Base-by-base conservation (phyloP, 2,329 filamentous ascomycete genomes). In the Nemania bipapillata region DNA sequence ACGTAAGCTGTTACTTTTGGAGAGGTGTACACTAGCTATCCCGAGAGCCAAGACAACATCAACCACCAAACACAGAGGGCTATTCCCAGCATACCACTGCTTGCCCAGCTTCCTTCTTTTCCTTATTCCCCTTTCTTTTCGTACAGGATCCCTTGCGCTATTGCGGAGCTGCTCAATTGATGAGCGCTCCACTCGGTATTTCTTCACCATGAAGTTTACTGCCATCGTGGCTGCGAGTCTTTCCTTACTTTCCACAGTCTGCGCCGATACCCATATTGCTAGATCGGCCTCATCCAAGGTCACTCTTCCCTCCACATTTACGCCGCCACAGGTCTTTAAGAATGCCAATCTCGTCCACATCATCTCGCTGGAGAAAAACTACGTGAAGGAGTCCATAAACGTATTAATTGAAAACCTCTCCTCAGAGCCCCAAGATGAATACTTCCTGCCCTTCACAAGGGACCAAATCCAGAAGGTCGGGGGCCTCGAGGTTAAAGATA, bases 291-390 rank as follows among this genome's bases (percentile, higher is more conserved):
- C 86, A 65, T 87, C 89, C 72, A 88, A 88, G 79, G 80, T 86
- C 76, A 85, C 84, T 63, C 83, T 89, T 69, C 88, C 89, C 50
- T 81, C 87, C 74, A 85, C 86, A 70, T 97, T 97, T 84, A 91
- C 88, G 81, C 94, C 95, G 62, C 91, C 94, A 15, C 92, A 93
- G 79, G 92, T 94, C 74, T 99, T 97, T 85, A 93, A 94, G 83
- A 97, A 99, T 82, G 87, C 87, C 81, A 98, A 99, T 80, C 82
- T 98, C 32, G 91, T 98, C 59, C 92, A 96, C 76, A 90, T 92
- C 72, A 91, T 96, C 78, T 97, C 97, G 74, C 83, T 97, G 66
- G 95, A 98, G 82, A 98, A 97, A 86, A 92, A 90, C 74, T 98
- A 96, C 77, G 90, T 90, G 63, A 91, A 94, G 78, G 95, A 98